Conservation (phyloP, 1,284 basidiomycete genomes). For the Acaromyces ingoldii region DNA sequence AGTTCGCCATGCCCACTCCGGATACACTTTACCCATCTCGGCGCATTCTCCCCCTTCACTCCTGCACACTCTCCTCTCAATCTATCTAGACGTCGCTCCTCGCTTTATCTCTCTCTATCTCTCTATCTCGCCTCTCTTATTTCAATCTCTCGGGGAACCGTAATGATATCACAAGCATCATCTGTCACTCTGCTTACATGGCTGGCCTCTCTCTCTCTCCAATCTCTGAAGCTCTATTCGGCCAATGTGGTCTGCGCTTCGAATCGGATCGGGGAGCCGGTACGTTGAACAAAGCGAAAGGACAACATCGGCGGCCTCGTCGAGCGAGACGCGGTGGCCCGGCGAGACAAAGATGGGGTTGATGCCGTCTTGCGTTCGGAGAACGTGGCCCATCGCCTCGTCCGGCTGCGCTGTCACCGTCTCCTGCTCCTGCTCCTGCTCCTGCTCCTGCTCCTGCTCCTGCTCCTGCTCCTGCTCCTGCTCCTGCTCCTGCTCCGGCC, state of each 20-base stretch:
- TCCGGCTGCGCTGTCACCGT: constrained; percentile 17
- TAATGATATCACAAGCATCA: too few relatives aligned
- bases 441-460: constrained; percentile 7
- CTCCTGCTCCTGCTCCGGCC: constrained; percentile 11
- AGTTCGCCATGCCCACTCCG: too few relatives aligned
- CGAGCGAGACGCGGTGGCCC: background rate
- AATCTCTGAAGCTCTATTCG: constrained; percentile 3
- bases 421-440: constrained; percentile 6
- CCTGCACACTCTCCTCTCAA: background rate
- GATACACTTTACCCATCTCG: too few relatives aligned
- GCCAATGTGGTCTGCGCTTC: background rate
- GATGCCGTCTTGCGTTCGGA: constrained; percentile 10
- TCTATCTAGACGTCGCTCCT: background rate
- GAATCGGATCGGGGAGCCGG: constrained; percentile 3
- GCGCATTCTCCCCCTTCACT: too few relatives aligned
- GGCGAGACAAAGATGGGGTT: constrained; percentile 17
- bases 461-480: background rate
- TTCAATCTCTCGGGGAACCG: too few relatives aligned
- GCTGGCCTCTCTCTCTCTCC: too few relatives aligned
- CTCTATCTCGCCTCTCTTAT: background rate
- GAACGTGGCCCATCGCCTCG: background rate
- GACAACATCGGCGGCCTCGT: background rate
- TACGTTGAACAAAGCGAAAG: background rate
- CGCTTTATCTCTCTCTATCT: background rate
- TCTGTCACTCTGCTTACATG: too few relatives aligned